A percentile compares a stretch with the other conserved stretches of the same genome.
Conservation (phyloP, 2,329 filamentous ascomycete species). For the Apiospora marii region DNA sequence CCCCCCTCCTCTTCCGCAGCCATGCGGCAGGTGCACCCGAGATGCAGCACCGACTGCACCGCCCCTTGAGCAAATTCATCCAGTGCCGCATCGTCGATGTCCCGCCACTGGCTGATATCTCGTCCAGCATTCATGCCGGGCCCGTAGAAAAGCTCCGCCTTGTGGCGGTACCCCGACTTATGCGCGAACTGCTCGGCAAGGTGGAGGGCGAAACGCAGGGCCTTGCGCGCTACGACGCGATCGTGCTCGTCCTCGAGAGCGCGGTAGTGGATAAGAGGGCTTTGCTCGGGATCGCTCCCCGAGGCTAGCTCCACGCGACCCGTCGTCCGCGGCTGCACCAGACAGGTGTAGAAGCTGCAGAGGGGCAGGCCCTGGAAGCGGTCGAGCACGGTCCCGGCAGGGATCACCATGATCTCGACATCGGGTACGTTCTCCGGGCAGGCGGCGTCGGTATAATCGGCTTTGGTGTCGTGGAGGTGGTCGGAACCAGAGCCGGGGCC, state of each 20-base stretch:
- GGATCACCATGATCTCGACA: conserved; percentile 48
- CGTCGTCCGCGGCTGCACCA: conserved; percentile 41
- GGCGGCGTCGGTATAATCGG: conserved; percentile 28
- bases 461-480: not conserved
- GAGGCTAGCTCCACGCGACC: conserved; percentile 45
- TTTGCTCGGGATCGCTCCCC: conserved; percentile 40
- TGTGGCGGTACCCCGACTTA: conserved; percentile 38
- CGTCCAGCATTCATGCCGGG: conserved; percentile 29
- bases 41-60: conserved; percentile 42
- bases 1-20: conserved; percentile 43
- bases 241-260: conserved; percentile 42
- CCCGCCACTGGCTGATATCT: conserved; percentile 34
- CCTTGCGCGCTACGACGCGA: conserved; percentile 36
- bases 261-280: conserved; percentile 43
- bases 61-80: conserved; percentile 37
- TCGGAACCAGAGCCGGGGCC: not conserved
- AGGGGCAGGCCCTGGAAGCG: conserved; percentile 37
- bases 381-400: conserved; percentile 41
- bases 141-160: conserved; percentile 35
- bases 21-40: conserved; percentile 51
- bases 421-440: conserved; percentile 39
- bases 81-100: conserved; percentile 41
- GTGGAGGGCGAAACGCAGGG: conserved; percentile 42
- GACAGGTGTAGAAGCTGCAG: conserved; percentile 38
- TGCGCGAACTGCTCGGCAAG: conserved; percentile 39